phyloP scores from a whole-genome alignment of 495 filamentous ascomycete genomes.

The Delitschia confertaspora region DNA sequence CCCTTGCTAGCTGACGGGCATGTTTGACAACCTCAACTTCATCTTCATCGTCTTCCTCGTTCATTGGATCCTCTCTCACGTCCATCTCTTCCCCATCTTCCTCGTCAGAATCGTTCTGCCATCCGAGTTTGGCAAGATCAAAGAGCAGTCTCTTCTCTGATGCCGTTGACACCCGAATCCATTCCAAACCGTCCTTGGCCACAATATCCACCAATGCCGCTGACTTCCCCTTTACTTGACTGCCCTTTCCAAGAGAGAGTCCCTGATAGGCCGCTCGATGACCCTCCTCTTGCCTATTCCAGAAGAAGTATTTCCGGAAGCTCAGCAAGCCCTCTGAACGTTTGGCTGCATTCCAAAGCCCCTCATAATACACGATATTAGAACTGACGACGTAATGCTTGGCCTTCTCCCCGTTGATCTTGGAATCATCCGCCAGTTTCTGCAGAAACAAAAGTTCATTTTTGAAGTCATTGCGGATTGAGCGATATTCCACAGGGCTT shows the following conservation, averaged over 20 bases:
- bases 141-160: conserved; percentile 33
- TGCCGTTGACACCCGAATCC: conserved; percentile 34
- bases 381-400: conserved; percentile 28
- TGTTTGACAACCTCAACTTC: conserved; percentile 45
- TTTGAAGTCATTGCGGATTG: conserved; percentile 27
- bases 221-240: conserved; percentile 9
- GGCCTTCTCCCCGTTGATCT: conserved; percentile 19
- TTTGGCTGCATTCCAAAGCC: conserved; percentile 35
- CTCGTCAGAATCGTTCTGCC: conserved; percentile 28
- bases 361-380: conserved; percentile 34
- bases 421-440: conserved; percentile 14
- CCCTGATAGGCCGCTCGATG: conserved; percentile 5
- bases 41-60: conserved; percentile 27
- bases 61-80: not conserved
- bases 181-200: conserved; percentile 28
- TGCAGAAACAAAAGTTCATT: conserved; percentile 29
- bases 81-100: conserved; percentile 41
- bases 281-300: conserved; percentile 16
- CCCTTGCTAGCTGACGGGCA: conserved; percentile 46
- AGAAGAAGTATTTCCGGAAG: conserved; percentile 27
- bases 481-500: conserved; percentile 27
- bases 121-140: conserved; percentile 37
- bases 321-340: conserved; percentile 24
- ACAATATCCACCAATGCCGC: conserved; percentile 33
- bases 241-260: conserved; percentile 4